Percentiles rank a stretch among this genome's conserved stretches.
These are phyloP conservation scores for Akanthomyces dipterigenus DNA, from an alignment of 2,329 filamentous ascomycete species.

Conservation along the genomic window DNA sequence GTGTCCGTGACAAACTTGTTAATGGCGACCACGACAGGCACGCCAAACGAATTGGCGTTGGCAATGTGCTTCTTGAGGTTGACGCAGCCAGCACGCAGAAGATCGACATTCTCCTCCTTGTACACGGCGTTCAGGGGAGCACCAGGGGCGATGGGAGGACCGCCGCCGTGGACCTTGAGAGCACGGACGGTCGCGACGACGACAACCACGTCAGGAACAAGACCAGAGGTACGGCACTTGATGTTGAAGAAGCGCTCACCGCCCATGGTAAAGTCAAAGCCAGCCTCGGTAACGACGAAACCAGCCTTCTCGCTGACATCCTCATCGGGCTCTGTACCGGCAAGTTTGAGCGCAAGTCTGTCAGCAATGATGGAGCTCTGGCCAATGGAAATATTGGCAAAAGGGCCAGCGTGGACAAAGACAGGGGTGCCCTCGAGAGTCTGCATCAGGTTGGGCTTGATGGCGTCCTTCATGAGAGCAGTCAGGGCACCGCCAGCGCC, in stretches of 20 bases:
- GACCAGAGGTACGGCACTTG: conserved; percentile 92
- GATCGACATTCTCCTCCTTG: conserved; percentile 85
- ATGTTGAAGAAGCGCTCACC: conserved; percentile 99
- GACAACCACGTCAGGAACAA: conserved; percentile 88
- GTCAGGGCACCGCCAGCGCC: conserved; percentile 88
- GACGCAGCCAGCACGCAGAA: conserved; percentile 82
- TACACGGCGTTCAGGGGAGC: conserved; percentile 82
- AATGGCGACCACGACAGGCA: conserved; percentile 93
- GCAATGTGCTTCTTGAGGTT: conserved; percentile 93
- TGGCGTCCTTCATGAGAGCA: conserved; percentile 93
- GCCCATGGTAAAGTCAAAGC: conserved; percentile 99
- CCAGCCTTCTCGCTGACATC: conserved; percentile 75
- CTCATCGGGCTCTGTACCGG: conserved; percentile 89
- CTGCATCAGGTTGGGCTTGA: conserved; percentile 99
- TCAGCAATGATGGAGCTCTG: conserved; percentile 94
- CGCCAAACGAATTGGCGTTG: conserved; percentile 82
- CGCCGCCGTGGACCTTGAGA: conserved; percentile 93
- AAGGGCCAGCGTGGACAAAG: conserved; percentile 94
- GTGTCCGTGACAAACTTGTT: conserved; percentile 96
- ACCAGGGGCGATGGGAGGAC: conserved; percentile 86
- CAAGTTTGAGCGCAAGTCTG: conserved; percentile 90
- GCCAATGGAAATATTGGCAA: conserved; percentile 97
- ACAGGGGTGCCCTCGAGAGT: conserved; percentile 94
- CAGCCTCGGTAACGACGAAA: conserved; percentile 93
- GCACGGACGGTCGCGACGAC: conserved; percentile 93